phyloP scores from a whole-genome alignment of 805 yeast species.

The Isabelozyma heimii region DNA sequence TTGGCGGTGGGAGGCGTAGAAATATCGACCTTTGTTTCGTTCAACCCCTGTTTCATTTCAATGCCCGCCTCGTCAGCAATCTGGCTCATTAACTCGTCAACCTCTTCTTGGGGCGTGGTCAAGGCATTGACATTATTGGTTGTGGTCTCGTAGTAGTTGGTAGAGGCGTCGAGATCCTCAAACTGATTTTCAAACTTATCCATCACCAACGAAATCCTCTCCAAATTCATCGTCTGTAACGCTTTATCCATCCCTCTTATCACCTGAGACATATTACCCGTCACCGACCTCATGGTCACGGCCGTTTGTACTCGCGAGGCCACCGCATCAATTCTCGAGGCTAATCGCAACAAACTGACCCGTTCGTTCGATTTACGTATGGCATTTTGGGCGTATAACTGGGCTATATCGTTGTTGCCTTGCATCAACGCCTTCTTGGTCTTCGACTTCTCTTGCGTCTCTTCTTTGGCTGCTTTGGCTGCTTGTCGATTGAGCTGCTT shows the following conservation, averaged over 20 bases:
- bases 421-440: constrained; percentile 83
- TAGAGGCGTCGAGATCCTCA: constrained; percentile 91
- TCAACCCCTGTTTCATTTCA: constrained; percentile 82
- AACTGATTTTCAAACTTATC: constrained; percentile 95
- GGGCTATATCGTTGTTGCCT: constrained; percentile 90
- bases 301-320: constrained; percentile 97
- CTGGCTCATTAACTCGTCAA: constrained; percentile 82
- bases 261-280: constrained; percentile 90
- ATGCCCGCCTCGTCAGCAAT: constrained; percentile 98
- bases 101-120: constrained; percentile 92
- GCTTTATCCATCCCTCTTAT: constrained; percentile 97
- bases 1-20: constrained; percentile 34
- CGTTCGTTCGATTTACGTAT: constrained; percentile 88
- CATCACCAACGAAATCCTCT: constrained; percentile 90
- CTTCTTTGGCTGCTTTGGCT: constrained; percentile 86
- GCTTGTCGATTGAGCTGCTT: constrained; percentile 91
- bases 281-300: constrained; percentile 93
- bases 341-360: constrained; percentile 72
- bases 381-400: constrained; percentile 92
- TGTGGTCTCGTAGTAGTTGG: constrained; percentile 89
- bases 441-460: constrained; percentile 78
- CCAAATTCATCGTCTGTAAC: constrained; percentile 91
- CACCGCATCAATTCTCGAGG: constrained; percentile 92
- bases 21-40: constrained; percentile 56
- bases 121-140: constrained; percentile 86